Percentiles rank a stretch among this genome's conserved stretches.
phyloP scores from a whole-genome alignment of 306 rosid species.

The Lathyrus tuberosus region DNA sequence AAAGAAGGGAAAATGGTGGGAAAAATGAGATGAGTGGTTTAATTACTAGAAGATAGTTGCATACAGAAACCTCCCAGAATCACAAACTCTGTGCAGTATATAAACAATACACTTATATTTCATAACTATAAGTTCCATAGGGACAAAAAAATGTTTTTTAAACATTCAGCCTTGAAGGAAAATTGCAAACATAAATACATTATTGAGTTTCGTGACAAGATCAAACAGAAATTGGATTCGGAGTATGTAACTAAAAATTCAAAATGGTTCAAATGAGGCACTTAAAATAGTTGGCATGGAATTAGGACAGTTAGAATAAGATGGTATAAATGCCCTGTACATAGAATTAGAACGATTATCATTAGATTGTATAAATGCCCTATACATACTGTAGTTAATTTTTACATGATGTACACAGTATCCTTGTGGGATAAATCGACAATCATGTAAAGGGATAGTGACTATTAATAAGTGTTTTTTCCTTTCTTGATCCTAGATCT shows the following conservation, averaged over 20 bases:
- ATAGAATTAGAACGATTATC: constrained; percentile 17
- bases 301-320: constrained; percentile 6
- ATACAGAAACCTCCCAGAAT: constrained; percentile 14
- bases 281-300: no score
- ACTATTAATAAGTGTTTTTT: background rate
- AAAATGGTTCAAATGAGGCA: constrained; percentile 8
- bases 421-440: constrained; percentile 5
- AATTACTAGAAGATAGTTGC: background rate
- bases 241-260: constrained; percentile 19
- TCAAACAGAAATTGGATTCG: constrained; percentile 16
- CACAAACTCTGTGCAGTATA: constrained; percentile 17
- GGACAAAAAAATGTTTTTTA: constrained; percentile 13
- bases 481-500: constrained; percentile 31
- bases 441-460: constrained; percentile 16
- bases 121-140: constrained; percentile 11
- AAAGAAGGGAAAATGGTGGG: constrained; percentile 24
- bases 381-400: constrained; percentile 7
- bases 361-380: constrained; percentile 9
- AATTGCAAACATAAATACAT: constrained; percentile 30
- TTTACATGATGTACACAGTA: constrained; percentile 12
- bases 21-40: constrained; percentile 5
- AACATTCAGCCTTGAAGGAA: constrained; percentile 28
- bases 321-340: constrained; percentile 5
- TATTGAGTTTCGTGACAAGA: constrained; percentile 11
- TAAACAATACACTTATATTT: background rate